Conservation (phyloP, 2,329 filamentous ascomycete species). For the Cladorrhinum sp. region DNA sequence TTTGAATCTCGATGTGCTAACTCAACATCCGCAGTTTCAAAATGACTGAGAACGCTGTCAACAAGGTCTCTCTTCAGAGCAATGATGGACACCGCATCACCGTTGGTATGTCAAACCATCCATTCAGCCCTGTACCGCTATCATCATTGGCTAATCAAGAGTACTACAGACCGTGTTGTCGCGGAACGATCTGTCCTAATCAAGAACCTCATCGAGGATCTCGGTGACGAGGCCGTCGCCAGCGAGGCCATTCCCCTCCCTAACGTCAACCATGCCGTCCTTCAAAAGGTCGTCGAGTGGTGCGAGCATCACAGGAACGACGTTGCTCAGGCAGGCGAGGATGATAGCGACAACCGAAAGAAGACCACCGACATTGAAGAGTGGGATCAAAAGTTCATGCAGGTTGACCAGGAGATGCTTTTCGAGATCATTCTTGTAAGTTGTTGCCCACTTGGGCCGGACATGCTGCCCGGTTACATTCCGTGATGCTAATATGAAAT, state of each 20-base stretch:
- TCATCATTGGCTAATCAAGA: constrained; percentile 12
- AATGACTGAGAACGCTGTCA: constrained; percentile 31
- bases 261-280: constrained; percentile 89
- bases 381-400: constrained; percentile 99
- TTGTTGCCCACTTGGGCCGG: constrained; percentile 24
- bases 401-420: constrained; percentile 99
- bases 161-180: constrained; percentile 66
- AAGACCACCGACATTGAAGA: constrained; percentile 99
- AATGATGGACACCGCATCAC: constrained; percentile 49
- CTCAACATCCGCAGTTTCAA: constrained; percentile 15
- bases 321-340: constrained; percentile 75
- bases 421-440: constrained; percentile 97
- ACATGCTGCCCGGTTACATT: not conserved
- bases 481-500: constrained; percentile 25
- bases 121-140: constrained; percentile 6
- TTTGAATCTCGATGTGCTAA: not conserved
- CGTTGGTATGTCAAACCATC: constrained; percentile 41
- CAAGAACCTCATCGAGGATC: constrained; percentile 97
- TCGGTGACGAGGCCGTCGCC: constrained; percentile 61
- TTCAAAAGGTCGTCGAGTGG: constrained; percentile 97
- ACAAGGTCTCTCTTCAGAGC: constrained; percentile 50
- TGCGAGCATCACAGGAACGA: constrained; percentile 93
- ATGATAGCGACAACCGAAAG: constrained; percentile 90
- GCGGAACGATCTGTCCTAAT: constrained; percentile 91
- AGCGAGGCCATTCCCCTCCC: constrained; percentile 80